Percentiles rank a stretch among this genome's conserved stretches.
These are phyloP conservation scores for Trypanosoma cruzi DNA, from an alignment of 208 protist genomes.

Conservation along the genomic window DNA sequence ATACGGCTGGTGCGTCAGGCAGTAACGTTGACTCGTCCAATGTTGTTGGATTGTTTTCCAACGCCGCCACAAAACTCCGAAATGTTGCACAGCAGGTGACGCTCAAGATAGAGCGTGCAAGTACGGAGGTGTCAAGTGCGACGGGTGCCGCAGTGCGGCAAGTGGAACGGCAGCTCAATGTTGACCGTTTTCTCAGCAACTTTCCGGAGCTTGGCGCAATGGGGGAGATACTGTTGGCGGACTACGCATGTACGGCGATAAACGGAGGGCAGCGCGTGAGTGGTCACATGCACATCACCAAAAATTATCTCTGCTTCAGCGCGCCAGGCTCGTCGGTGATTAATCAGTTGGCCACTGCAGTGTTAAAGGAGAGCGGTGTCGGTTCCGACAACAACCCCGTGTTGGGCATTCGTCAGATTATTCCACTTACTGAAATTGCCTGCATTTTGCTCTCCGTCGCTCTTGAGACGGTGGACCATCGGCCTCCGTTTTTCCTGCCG, in stretches of 20 bases:
- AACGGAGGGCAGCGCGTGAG: constrained; percentile 39
- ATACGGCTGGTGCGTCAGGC: neutral
- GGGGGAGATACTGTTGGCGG: constrained; percentile 67
- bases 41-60: constrained; percentile 18
- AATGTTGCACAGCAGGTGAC: constrained; percentile 39
- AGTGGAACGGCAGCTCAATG: constrained; percentile 53
- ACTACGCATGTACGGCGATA: constrained; percentile 71
- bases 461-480: constrained; percentile 50
- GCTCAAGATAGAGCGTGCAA: constrained; percentile 52
- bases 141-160: constrained; percentile 63
- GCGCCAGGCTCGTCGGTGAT: constrained; percentile 39
- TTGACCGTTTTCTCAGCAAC: constrained; percentile 53
- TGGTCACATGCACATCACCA: constrained; percentile 68
- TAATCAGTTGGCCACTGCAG: constrained; percentile 32
- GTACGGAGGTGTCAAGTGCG: constrained; percentile 41
- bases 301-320: constrained; percentile 69
- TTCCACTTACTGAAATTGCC: constrained; percentile 58
- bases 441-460: constrained; percentile 62
- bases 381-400: neutral
- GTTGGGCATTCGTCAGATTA: constrained; percentile 50
- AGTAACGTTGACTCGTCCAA: neutral
- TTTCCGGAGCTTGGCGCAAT: constrained; percentile 56
- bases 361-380: constrained; percentile 31
- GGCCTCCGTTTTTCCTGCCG: constrained; percentile 66
- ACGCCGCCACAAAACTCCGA: constrained; percentile 23